phyloP scores from a whole-genome alignment of 2,329 filamentous ascomycete species.

The Tolypocladium amazonense region DNA sequence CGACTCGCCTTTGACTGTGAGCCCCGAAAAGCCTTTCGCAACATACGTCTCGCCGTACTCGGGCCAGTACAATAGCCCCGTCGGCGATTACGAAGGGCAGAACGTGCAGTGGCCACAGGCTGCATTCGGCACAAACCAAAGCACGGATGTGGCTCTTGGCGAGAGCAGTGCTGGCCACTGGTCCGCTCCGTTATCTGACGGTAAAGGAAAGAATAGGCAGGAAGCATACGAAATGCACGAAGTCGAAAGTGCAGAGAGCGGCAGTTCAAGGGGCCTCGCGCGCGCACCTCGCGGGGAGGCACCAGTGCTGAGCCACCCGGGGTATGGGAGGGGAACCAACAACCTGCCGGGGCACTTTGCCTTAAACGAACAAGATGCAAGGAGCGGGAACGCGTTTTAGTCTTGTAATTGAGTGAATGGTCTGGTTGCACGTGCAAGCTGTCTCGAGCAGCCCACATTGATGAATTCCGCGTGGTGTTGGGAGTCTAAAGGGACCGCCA shows the following conservation, averaged over 20 bases:
- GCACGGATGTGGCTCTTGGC: conserved; percentile 8
- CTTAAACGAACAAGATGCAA: conserved; percentile 2
- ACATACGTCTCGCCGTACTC: conserved; percentile 50
- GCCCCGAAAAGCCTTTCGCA: conserved; percentile 26
- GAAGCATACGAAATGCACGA: conserved; percentile 40
- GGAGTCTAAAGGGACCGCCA: background rate
- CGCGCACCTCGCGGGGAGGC: conserved; percentile 18
- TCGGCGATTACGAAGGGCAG: conserved; percentile 30
- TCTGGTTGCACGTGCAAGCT: background rate
- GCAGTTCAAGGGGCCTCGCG: conserved; percentile 11
- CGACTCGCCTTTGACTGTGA: conserved; percentile 37
- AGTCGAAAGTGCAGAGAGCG: conserved; percentile 11
- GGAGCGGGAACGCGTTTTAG: conserved; percentile 1
- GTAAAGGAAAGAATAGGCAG: conserved; percentile 29
- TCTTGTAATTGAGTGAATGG: background rate
- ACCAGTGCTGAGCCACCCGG: conserved; percentile 35
- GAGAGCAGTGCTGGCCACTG: background rate
- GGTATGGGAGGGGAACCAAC: conserved; percentile 27
- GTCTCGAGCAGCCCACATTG: background rate
- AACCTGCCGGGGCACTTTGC: conserved; percentile 11
- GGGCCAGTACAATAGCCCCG: conserved; percentile 48
- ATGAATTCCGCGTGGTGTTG: conserved; percentile 1
- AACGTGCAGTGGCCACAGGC: conserved; percentile 25
- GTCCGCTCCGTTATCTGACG: conserved; percentile 10
- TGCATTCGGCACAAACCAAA: conserved; percentile 5